A percentile compares a stretch with the other conserved stretches of the same genome.
phyloP scores from a whole-genome alignment of 2,329 filamentous ascomycete genomes.

The Septoria linicola region DNA sequence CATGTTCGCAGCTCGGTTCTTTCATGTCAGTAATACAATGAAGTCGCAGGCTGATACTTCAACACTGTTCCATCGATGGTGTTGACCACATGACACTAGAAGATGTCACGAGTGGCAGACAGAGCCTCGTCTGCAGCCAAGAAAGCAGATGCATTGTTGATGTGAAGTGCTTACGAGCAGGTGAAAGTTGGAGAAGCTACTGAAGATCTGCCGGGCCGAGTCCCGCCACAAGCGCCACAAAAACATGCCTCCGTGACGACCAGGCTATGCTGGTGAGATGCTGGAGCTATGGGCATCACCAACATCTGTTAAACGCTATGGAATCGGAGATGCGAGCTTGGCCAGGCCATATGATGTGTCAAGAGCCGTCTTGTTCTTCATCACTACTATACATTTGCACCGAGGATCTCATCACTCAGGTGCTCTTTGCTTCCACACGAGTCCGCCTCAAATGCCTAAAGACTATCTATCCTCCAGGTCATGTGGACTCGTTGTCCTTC shows the following conservation, averaged over 20 bases:
- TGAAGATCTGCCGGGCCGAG: neutral
- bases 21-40: too few species aligned
- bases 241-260: too few species aligned
- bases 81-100: too few species aligned
- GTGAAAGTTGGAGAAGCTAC: neutral
- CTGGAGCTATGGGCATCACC: too few species aligned
- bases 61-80: too few species aligned
- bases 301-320: too few species aligned
- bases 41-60: neutral
- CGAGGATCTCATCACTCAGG: slow-evolving; percentile 1
- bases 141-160: neutral
- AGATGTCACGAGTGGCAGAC: too few species aligned
- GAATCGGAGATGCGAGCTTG: too few species aligned
- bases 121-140: too few species aligned
- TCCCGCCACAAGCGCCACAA: too few species aligned
- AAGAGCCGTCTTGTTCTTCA: neutral
- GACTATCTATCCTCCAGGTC: neutral
- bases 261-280: too few species aligned
- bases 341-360: too few species aligned
- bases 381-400: slow-evolving; percentile 4
- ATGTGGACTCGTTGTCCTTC: neutral
- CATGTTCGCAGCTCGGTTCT: neutral
- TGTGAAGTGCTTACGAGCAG: neutral
- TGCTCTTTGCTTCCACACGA: neutral
- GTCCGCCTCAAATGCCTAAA: neutral